These are phyloP conservation scores for Psilocybe mexicana DNA, from an alignment of 1,284 basidiomycete genomes.

Conservation along the genomic window DNA sequence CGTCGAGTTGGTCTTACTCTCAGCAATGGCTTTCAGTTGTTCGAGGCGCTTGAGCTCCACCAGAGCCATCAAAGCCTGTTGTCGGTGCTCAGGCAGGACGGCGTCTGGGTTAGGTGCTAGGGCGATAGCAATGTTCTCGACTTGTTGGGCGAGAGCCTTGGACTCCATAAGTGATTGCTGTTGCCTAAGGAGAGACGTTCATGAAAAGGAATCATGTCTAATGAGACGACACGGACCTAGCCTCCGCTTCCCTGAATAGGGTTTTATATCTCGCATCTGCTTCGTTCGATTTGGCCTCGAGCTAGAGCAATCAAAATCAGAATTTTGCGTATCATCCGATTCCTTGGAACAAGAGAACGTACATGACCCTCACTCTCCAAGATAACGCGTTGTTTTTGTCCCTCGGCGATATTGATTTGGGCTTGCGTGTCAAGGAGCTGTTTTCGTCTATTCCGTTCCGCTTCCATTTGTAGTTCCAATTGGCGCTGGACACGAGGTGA, in stretches of 20 bases:
- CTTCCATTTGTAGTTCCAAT: conserved; percentile 58
- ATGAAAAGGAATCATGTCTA: background rate
- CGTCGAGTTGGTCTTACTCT: conserved; percentile 47
- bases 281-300: conserved; percentile 46
- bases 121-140: conserved; percentile 42
- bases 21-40: conserved; percentile 51
- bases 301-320: conserved; percentile 19
- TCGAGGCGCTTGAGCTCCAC: conserved; percentile 49
- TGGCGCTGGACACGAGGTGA: conserved; percentile 35
- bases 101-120: conserved; percentile 30
- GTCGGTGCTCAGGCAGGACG: conserved; percentile 33
- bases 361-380: conserved; percentile 51
- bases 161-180: conserved; percentile 51
- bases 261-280: conserved; percentile 47
- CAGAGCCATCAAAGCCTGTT: conserved; percentile 40
- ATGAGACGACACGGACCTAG: conserved; percentile 18
- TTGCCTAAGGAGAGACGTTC: conserved; percentile 24
- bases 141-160: conserved; percentile 46
- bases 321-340: background rate
- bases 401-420: conserved; percentile 55
- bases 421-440: conserved; percentile 58
- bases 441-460: conserved; percentile 52
- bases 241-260: conserved; percentile 44
- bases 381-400: conserved; percentile 53
- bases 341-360: background rate